Conservation (phyloP, 371 early-diverging fungal genomes). For the Phascolomyces articulosus region DNA sequence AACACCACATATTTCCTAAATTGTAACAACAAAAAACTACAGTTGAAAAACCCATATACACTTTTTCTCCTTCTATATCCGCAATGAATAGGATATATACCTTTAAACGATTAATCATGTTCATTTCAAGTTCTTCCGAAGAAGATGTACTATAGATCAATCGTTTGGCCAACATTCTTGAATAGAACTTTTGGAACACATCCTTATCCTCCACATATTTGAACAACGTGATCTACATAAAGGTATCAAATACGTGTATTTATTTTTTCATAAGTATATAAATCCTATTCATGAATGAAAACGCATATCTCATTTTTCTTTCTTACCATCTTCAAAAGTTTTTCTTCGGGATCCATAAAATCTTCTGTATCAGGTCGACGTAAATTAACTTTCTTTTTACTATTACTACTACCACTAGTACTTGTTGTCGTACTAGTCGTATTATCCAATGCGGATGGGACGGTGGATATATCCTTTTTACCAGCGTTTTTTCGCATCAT, state of each 20-base stretch:
- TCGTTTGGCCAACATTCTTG: constrained; percentile 87
- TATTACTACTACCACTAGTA: no score
- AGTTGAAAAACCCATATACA: background rate
- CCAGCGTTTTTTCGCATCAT: constrained; percentile 68
- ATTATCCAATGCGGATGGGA: background rate
- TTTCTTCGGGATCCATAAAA: constrained; percentile 61
- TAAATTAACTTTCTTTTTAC: constrained; percentile 31
- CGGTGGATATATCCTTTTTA: constrained; percentile 29
- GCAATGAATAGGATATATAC: constrained; percentile 10
- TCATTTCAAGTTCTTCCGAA: constrained; percentile 84
- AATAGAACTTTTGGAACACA: constrained; percentile 94
- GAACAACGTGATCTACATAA: constrained; percentile 70
- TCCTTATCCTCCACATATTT: constrained; percentile 95
- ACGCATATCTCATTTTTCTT: background rate
- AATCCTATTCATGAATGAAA: background rate
- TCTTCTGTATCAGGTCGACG: constrained; percentile 22
- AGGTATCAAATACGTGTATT: no score
- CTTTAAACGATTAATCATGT: constrained; percentile 84
- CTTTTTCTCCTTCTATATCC: background rate
- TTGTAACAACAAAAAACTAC: constrained; percentile 23
- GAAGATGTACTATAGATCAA: constrained; percentile 80
- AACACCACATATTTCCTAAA: constrained; percentile 85
- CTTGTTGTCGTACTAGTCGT: constrained; percentile 6
- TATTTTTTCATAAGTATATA: background rate
- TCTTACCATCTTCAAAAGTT: constrained; percentile 47